A percentile compares a stretch with the other conserved stretches of the same genome.
These are phyloP conservation scores for Collariella sp. DNA, from an alignment of 495 filamentous ascomycete species.

Conservation along the genomic window DNA sequence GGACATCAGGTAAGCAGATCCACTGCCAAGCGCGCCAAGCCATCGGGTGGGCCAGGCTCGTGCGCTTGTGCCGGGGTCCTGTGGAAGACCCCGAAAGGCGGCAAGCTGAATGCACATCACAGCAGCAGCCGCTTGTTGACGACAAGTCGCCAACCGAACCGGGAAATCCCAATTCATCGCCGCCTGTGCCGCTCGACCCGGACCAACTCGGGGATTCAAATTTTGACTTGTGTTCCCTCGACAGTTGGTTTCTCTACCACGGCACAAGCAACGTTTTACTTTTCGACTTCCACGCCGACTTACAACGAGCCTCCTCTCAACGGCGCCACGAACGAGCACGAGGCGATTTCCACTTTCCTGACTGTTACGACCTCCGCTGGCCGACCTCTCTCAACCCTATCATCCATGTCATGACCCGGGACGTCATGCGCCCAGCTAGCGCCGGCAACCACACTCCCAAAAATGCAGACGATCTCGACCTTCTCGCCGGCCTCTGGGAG, in stretches of 20 bases:
- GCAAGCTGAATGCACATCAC: slow-evolving; percentile 4
- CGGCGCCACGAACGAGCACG: too few relatives aligned
- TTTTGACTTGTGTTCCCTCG: not conserved
- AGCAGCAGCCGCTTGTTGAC: not conserved
- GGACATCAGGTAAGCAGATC: too few relatives aligned
- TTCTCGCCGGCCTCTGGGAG: slow-evolving; percentile 45
- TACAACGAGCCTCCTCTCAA: too few relatives aligned
- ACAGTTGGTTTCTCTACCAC: too few relatives aligned
- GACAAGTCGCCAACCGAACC: not conserved
- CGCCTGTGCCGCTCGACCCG: not conserved
- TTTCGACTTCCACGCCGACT: too few relatives aligned
- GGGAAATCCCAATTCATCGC: not conserved
- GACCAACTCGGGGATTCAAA: not conserved
- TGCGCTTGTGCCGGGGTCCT: not conserved
- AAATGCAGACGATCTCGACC: slow-evolving; percentile 21
- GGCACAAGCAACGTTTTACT: too few relatives aligned
- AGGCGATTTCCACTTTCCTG: not conserved
- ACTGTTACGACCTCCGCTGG: not conserved
- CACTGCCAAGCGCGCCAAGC: not conserved
- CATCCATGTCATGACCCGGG: slow-evolving; percentile 48
- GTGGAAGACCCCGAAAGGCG: slow-evolving; percentile 1
- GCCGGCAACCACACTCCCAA: slow-evolving; percentile 8
- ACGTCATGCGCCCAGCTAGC: slow-evolving; percentile 33
- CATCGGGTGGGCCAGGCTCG: not conserved
- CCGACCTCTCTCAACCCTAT: not conserved